Percentiles rank a stretch among this genome's conserved stretches.
Evolutionary conservation across 2,329 filamentous ascomycete genomes (phyloP).

Genomic region (Hansfordia pulvinata): DNA sequence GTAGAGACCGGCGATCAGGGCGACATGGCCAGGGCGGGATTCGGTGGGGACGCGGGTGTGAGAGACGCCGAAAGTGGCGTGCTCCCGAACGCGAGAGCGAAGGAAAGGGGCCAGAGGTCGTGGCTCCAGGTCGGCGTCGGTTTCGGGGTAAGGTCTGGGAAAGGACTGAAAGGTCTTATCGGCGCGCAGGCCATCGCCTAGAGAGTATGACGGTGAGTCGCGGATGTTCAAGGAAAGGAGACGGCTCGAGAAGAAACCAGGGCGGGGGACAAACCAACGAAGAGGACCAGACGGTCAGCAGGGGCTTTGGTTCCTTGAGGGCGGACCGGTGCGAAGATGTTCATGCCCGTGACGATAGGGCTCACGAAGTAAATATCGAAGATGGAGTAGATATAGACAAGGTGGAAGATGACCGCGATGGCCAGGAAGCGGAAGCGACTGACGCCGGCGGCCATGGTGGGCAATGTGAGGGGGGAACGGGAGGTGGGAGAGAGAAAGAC

Average conservation of each 20-base stretch:
- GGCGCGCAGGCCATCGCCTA: constrained; percentile 82
- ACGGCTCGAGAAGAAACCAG: constrained; percentile 4
- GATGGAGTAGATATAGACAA: constrained; percentile 88
- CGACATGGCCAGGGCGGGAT: constrained; percentile 90
- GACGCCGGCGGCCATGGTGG: constrained; percentile 38
- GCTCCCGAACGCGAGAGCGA: constrained; percentile 72
- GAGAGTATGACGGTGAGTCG: neutral
- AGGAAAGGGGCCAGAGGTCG: constrained; percentile 83
- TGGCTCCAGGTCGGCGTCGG: constrained; percentile 51
- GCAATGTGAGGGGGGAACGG: constrained; percentile 1
- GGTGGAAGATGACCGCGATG: constrained; percentile 81
- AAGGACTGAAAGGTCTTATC: constrained; percentile 96
- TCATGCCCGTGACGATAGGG: constrained; percentile 93
- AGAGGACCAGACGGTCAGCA: constrained; percentile 80
- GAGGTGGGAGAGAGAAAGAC: constrained; percentile 4
- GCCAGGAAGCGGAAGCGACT: constrained; percentile 71
- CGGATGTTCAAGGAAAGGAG: neutral
- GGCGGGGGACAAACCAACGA: constrained; percentile 54
- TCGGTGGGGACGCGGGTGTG: constrained; percentile 96
- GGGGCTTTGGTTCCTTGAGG: constrained; percentile 50
- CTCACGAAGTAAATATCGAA: constrained; percentile 99
- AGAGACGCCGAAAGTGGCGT: constrained; percentile 93
- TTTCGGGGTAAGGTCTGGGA: constrained; percentile 66
- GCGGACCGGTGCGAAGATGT: constrained; percentile 58
- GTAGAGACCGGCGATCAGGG: constrained; percentile 89